These are phyloP conservation scores for Acer campestre DNA, from an alignment of 345 rosid genomes.

Conservation along the genomic window DNA sequence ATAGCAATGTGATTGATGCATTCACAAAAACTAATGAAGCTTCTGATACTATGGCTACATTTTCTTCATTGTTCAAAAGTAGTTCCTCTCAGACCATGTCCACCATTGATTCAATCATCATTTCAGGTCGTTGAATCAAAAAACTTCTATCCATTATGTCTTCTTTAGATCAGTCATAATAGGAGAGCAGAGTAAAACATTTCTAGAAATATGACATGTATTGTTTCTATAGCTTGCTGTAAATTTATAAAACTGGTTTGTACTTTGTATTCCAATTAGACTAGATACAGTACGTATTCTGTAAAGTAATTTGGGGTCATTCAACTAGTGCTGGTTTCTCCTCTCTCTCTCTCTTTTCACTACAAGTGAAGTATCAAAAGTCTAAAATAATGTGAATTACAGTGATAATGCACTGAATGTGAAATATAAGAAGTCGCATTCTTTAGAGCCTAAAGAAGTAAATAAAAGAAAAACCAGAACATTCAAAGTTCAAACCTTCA, in stretches of 20 bases:
- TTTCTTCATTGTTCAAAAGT: background rate
- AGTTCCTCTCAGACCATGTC: conserved; percentile 24
- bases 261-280: background rate
- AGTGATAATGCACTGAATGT: too few species aligned
- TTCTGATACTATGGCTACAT: background rate
- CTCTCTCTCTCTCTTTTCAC: too few species aligned
- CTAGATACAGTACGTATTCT: conserved; percentile 33
- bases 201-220: background rate
- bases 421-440: too few species aligned
- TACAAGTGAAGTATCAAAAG: too few species aligned
- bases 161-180: background rate
- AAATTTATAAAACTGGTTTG: background rate
- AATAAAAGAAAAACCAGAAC: too few species aligned
- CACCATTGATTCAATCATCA: conserved; percentile 28
- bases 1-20: background rate
- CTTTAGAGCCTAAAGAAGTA: too few species aligned
- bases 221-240: background rate
- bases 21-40: background rate
- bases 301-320: background rate
- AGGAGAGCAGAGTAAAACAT: background rate
- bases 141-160: background rate
- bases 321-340: too few species aligned
- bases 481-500: too few species aligned
- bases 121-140: conserved; percentile 21
- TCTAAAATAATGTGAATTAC: too few species aligned